Conservation (phyloP, 352 stramenopile species). For the Pythium myriotylum region DNA sequence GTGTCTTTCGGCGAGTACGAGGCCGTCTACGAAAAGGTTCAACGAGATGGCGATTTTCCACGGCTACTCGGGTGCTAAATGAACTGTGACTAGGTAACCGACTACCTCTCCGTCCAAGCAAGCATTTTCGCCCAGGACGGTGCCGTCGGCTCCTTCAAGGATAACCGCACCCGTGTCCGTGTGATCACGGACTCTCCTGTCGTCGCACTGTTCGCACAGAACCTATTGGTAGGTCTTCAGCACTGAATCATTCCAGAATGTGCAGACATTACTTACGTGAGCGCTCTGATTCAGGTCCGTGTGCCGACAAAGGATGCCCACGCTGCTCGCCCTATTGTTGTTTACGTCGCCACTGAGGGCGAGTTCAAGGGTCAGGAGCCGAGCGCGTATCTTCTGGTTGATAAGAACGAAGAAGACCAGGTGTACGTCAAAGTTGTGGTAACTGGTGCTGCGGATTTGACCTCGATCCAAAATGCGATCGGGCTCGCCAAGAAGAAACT, state of each 20-base stretch:
- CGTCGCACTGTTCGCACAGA: constrained; percentile 72
- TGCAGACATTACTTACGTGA: too few species aligned
- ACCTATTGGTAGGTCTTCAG: constrained; percentile 52
- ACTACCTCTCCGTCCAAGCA: constrained; percentile 59
- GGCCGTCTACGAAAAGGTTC: constrained; percentile 53
- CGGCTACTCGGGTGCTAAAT: constrained; percentile 7
- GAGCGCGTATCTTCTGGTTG: constrained; percentile 58
- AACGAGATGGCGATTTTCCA: background rate
- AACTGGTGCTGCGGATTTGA: constrained; percentile 54
- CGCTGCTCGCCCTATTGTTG: constrained; percentile 73
- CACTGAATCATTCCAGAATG: too few species aligned
- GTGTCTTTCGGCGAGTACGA: constrained; percentile 73
- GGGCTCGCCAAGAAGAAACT: constrained; percentile 80
- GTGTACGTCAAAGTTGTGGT: constrained; percentile 77
- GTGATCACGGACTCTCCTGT: constrained; percentile 81
- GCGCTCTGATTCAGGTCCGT: constrained; percentile 31
- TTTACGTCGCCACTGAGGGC: constrained; percentile 66
- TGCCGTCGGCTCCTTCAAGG: constrained; percentile 76
- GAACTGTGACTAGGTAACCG: constrained; percentile 42
- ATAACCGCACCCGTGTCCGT: constrained; percentile 71
- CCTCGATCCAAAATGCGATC: constrained; percentile 55
- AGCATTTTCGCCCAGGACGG: constrained; percentile 77
- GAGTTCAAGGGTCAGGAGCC: constrained; percentile 67
- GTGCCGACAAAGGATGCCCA: constrained; percentile 67
- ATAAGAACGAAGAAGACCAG: constrained; percentile 64